phyloP scores from a whole-genome alignment of 2,329 filamentous ascomycete species.

The Alternaria hordeiaustralica region DNA sequence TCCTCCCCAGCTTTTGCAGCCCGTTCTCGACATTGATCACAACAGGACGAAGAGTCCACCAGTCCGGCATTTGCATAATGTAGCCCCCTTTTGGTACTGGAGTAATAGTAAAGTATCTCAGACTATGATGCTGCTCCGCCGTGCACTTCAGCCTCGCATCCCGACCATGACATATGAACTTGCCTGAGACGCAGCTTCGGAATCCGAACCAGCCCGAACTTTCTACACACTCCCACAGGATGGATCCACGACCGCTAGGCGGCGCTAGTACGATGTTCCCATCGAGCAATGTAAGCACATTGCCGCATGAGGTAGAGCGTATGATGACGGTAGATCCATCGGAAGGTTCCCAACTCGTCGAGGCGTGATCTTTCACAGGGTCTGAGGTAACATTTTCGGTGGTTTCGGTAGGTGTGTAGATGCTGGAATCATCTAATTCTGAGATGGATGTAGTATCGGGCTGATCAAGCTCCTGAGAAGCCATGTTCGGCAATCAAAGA shows the following conservation, averaged over 20 bases:
- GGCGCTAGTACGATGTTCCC: constrained; percentile 11
- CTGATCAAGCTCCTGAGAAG: not conserved
- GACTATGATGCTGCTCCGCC: not conserved
- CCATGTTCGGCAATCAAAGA: not conserved
- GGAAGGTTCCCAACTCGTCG: constrained; percentile 1
- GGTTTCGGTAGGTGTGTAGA: constrained; percentile 1
- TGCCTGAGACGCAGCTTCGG: not conserved
- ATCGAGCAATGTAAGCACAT: constrained; percentile 14
- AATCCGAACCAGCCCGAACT: constrained; percentile 16
- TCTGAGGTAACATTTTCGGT: not conserved
- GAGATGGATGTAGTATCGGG: not conserved
- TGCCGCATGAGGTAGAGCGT: constrained; percentile 7
- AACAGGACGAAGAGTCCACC: constrained; percentile 15
- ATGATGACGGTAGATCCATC: constrained; percentile 12
- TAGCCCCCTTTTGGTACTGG: constrained; percentile 14
- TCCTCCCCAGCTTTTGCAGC: constrained; percentile 7
- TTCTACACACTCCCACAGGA: constrained; percentile 13
- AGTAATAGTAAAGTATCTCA: constrained; percentile 12
- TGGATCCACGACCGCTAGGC: constrained; percentile 4
- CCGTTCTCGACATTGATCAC: constrained; percentile 7
- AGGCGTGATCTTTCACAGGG: not conserved
- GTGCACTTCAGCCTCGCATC: constrained; percentile 10
- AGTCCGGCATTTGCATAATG: constrained; percentile 21
- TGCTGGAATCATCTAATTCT: constrained; percentile 3
- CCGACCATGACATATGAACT: constrained; percentile 10